A percentile compares a stretch with the other conserved stretches of the same genome.
Conservation (phyloP, 352 stramenopile genomes). For the Pythium volutum region DNA sequence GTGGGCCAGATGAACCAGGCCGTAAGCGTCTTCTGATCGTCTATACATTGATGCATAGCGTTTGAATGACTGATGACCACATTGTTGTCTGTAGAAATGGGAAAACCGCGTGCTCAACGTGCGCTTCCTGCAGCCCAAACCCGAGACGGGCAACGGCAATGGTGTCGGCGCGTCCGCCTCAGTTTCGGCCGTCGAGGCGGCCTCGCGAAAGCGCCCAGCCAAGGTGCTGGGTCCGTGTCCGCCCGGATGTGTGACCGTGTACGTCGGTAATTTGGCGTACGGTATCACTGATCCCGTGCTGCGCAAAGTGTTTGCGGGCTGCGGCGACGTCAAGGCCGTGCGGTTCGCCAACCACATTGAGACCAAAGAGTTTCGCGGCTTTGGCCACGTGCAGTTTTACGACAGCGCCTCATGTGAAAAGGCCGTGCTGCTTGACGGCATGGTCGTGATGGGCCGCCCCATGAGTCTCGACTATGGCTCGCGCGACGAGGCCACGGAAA, state of each 20-base stretch:
- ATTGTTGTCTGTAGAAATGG: conserved; percentile 53
- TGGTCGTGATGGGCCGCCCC: conserved; percentile 78
- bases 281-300: conserved; percentile 88
- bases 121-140: conserved; percentile 79
- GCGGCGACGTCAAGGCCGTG: conserved; percentile 73
- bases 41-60: background rate
- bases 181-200: background rate
- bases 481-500: conserved; percentile 60
- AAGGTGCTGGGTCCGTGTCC: conserved; percentile 70
- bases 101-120: conserved; percentile 79
- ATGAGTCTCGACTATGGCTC: conserved; percentile 83
- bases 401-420: conserved; percentile 83
- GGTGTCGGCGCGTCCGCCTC: background rate
- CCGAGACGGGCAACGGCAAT: conserved; percentile 6
- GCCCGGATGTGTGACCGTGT: conserved; percentile 89
- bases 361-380: conserved; percentile 83
- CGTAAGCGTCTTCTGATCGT: conserved; percentile 16
- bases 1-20: conserved; percentile 73
- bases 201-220: conserved; percentile 18
- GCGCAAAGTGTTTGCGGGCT: conserved; percentile 77
- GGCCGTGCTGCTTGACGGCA: conserved; percentile 76
- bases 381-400: conserved; percentile 93
- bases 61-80: background rate
- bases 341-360: conserved; percentile 84
- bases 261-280: conserved; percentile 97